Conservation (phyloP, 2,329 filamentous ascomycete species). For the Diaporthe amygdali region DNA sequence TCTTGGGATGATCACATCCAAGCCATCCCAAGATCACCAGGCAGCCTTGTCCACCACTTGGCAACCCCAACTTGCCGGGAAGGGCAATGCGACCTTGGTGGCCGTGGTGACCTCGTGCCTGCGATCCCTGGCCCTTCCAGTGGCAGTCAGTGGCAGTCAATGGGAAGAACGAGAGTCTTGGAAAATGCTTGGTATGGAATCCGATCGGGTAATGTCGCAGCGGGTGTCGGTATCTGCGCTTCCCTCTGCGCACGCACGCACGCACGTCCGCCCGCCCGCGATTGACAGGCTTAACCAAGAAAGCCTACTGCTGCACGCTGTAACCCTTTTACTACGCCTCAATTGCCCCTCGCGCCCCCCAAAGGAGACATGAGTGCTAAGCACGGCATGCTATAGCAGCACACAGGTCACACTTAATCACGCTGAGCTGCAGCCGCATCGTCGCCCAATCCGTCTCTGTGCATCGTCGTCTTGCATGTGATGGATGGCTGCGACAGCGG, state of each 20-base stretch:
- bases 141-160: background rate
- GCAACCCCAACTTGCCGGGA: constrained; percentile 7
- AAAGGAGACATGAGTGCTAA: background rate
- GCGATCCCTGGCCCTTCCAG: background rate
- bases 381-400: background rate
- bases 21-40: constrained; percentile 5
- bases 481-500: background rate
- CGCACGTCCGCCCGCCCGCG: background rate
- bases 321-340: background rate
- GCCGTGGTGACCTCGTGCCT: background rate
- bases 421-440: background rate
- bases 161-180: constrained; percentile 6
- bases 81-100: background rate
- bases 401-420: background rate
- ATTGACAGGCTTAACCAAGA: background rate
- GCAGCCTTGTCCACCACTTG: constrained; percentile 11
- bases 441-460: background rate
- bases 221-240: background rate
- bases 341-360: background rate
- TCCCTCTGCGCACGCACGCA: background rate
- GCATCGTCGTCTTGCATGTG: constrained; percentile 2
- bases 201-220: background rate
- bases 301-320: background rate
- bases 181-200: constrained; percentile 12
- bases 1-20: constrained; percentile 14